phyloP scores from a whole-genome alignment of 768 basidiomycete species.

The Rhizopogon salebrosus region DNA sequence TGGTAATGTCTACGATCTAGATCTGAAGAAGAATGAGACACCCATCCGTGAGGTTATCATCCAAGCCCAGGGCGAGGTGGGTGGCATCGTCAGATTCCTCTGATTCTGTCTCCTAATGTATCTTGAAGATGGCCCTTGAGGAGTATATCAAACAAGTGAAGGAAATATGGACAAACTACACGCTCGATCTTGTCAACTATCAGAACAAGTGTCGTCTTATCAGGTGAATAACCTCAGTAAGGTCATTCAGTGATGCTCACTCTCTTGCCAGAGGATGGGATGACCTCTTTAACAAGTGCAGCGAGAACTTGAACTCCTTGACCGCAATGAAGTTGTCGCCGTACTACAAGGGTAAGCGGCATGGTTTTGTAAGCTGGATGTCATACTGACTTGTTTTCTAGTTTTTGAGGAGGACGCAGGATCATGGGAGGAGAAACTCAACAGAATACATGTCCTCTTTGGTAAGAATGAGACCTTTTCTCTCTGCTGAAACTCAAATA shows the following conservation, averaged over 20 bases:
- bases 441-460: slow-evolving; percentile 93
- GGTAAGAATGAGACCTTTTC: slow-evolving; percentile 42
- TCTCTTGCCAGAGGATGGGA: slow-evolving; percentile 77
- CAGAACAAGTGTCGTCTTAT: slow-evolving; percentile 98
- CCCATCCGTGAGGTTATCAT: slow-evolving; percentile 92
- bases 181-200: slow-evolving; percentile 94
- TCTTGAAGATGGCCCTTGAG: slow-evolving; percentile 82
- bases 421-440: slow-evolving; percentile 96
- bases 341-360: slow-evolving; percentile 82
- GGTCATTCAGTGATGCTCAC: slow-evolving; percentile 2
- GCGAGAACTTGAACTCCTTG: slow-evolving; percentile 94
- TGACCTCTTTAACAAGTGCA: slow-evolving; percentile 93
- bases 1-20: slow-evolving; percentile 95
- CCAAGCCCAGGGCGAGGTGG: slow-evolving; percentile 95
- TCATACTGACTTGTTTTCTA: slow-evolving; percentile 21
- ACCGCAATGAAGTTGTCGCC: slow-evolving; percentile 97
- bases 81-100: slow-evolving; percentile 3
- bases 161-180: slow-evolving; percentile 95
- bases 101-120: slow-evolving; percentile 5
- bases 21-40: slow-evolving; percentile 88
- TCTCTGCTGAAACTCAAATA: neutral
- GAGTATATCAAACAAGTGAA: slow-evolving; percentile 96
- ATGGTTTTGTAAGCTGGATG: neutral
- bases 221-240: slow-evolving; percentile 38
- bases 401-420: slow-evolving; percentile 92